phyloP scores from a whole-genome alignment of 345 rosid species.

The Heritiera littoralis region DNA sequence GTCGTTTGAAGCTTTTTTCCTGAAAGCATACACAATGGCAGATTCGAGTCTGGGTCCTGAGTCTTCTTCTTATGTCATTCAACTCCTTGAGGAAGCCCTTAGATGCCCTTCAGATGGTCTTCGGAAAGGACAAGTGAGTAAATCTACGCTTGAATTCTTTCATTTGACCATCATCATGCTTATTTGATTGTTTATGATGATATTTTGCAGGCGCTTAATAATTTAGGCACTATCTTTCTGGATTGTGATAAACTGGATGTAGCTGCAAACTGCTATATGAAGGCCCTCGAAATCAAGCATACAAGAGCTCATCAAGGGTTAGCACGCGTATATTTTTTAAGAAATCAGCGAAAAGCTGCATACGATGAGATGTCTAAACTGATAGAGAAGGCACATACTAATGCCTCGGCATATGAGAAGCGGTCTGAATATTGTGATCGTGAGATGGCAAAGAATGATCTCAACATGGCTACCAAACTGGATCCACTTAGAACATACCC shows the following conservation, averaged over 20 bases:
- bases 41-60: constrained; percentile 66
- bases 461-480: constrained; percentile 72
- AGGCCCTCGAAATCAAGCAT: constrained; percentile 82
- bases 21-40: constrained; percentile 84
- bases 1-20: constrained; percentile 92
- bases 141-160: not conserved
- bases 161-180: constrained; percentile 8
- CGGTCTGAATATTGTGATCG: constrained; percentile 90
- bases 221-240: constrained; percentile 81
- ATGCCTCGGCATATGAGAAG: constrained; percentile 89
- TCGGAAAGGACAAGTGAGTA: constrained; percentile 89
- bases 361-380: constrained; percentile 89
- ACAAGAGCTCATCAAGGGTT: constrained; percentile 98
- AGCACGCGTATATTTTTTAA: constrained; percentile 75
- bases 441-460: constrained; percentile 76
- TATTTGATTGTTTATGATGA: constrained; percentile 14
- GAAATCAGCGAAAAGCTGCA: constrained; percentile 71
- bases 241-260: constrained; percentile 72
- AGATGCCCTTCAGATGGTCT: constrained; percentile 95
- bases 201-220: constrained; percentile 76
- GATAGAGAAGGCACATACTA: constrained; percentile 65
- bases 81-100: constrained; percentile 89
- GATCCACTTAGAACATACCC: constrained; percentile 96
- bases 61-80: constrained; percentile 60
- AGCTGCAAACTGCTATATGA: constrained; percentile 77